Base-by-base conservation (phyloP, 768 basidiomycete species). In the Phylloporus rhodoxanthus region DNA sequence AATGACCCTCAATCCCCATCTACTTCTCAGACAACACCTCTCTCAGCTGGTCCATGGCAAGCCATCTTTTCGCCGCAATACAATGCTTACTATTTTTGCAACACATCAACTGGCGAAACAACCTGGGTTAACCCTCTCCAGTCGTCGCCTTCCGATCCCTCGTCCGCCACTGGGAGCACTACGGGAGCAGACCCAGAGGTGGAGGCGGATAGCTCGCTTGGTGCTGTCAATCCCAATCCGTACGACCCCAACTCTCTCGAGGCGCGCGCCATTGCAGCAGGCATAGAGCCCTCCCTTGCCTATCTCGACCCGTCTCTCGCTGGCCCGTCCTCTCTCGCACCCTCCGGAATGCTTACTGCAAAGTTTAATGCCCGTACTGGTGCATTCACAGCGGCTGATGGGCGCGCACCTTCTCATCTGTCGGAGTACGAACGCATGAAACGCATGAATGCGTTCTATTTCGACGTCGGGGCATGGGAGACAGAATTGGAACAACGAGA, bases 391-490 rank as follows among this genome's bases (percentile, higher is more conserved):
- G 74, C 77, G 15, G 61, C 72, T 4, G 82, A 87, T 46, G 79
- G 77, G 14, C 80, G 89, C 21, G 82, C 87, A 46, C 88, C 90
- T 6, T 68, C 77, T 3, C 87, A 90, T 60, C 64, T 92, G 45
- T 85, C 83, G 15, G 90, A 91, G 62, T 87, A 80, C 56, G 88
- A 90, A 56, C 81, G 89, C 5, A 82, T 82, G 60, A 67, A 68
- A 25, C 78, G 90, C 37, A 91, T 91, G 89, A 89, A 85, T 72
- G 78, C 84, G 61, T 86, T 88, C 58, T 92, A 89, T 68, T 92
- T 92, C 54, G 89, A 92, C 55, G 83, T 89, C 19, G 75, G 74
- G n/a, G 76, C 75, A 41, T 92, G 89, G 89, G 84, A 91, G 67
- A 56, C 77, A 46, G 79, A 90, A 25, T 73, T 87, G 3, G 86